phyloP scores from a whole-genome alignment of 352 stramenopile genomes.

The Thalassiosira mediterranea region DNA sequence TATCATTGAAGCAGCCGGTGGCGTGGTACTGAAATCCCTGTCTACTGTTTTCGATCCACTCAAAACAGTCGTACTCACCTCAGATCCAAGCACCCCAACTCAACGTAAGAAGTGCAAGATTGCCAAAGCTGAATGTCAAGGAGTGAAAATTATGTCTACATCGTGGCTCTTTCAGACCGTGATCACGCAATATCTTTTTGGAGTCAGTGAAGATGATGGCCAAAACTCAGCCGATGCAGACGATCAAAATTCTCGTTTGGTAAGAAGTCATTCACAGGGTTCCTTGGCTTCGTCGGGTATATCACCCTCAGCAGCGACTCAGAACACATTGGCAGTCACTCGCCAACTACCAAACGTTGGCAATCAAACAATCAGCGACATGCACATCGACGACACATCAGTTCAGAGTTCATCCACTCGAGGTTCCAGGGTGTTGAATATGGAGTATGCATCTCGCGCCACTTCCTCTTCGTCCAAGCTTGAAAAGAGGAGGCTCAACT shows the following conservation, averaged over 20 bases:
- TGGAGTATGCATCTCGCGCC: slow-evolving; percentile 19
- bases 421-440: slow-evolving; percentile 39
- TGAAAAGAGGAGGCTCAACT: slow-evolving; percentile 21
- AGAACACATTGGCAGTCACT: too few relatives aligned
- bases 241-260: too few relatives aligned
- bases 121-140: slow-evolving; percentile 3
- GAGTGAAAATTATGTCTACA: slow-evolving; percentile 38
- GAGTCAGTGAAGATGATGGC: slow-evolving; percentile 30
- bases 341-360: too few relatives aligned
- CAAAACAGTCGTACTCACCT: slow-evolving; percentile 57
- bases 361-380: too few relatives aligned
- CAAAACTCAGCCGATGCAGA: background rate
- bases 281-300: too few relatives aligned
- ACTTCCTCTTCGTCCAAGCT: slow-evolving; percentile 6
- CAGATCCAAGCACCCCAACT: slow-evolving; percentile 41
- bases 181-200: slow-evolving; percentile 44
- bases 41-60: slow-evolving; percentile 20
- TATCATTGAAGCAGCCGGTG: slow-evolving; percentile 60
- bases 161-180: slow-evolving; percentile 50
- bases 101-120: slow-evolving; percentile 34
- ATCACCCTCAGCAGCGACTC: too few relatives aligned
- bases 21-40: slow-evolving; percentile 42
- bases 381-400: slow-evolving; percentile 22
- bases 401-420: slow-evolving; percentile 14
- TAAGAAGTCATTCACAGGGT: too few relatives aligned